Evolutionary conservation across 148 eudicot genomes (phyloP).

Genomic region (Selenicereus undatus): DNA sequence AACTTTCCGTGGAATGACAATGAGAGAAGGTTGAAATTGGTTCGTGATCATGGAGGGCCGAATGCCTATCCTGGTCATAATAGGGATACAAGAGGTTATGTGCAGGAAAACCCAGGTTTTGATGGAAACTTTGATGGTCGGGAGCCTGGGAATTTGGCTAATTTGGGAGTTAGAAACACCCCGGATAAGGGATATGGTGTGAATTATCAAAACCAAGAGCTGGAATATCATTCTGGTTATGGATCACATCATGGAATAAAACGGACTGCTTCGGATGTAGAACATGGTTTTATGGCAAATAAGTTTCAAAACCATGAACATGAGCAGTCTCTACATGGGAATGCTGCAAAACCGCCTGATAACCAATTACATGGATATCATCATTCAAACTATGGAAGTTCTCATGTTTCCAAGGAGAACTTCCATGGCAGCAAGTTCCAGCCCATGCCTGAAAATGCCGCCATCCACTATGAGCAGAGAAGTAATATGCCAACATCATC

Average conservation of each 20-base stretch:
- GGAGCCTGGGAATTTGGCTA: conserved; percentile 18
- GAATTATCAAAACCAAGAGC: conserved; percentile 18
- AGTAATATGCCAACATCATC: conserved; percentile 19
- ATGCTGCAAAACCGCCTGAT: conserved; percentile 16
- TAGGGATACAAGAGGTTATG: conserved; percentile 20
- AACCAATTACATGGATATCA: conserved; percentile 22
- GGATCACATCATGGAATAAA: conserved; percentile 2
- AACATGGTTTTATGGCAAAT: conserved; percentile 19
- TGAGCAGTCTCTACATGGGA: conserved; percentile 22
- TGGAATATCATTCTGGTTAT: conserved; percentile 9
- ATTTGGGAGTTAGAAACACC: background rate
- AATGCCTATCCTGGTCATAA: conserved; percentile 11
- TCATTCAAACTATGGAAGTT: conserved; percentile 14
- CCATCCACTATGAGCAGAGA: conserved; percentile 26
- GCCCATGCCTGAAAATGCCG: conserved; percentile 13
- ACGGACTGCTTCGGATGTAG: conserved; percentile 5
- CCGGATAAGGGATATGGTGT: conserved; percentile 13
- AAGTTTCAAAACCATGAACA: conserved; percentile 18
- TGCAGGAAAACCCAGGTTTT: conserved; percentile 17
- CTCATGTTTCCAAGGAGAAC: conserved; percentile 11
- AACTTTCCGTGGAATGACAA: conserved; percentile 17
- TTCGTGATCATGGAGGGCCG: conserved; percentile 62
- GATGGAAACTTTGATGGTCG: conserved; percentile 20
- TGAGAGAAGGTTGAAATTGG: conserved; percentile 59
- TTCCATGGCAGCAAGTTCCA: conserved; percentile 6